Evolutionary conservation across 257 asterid genomes (phyloP).

Genomic region (Catharanthus roseus): DNA sequence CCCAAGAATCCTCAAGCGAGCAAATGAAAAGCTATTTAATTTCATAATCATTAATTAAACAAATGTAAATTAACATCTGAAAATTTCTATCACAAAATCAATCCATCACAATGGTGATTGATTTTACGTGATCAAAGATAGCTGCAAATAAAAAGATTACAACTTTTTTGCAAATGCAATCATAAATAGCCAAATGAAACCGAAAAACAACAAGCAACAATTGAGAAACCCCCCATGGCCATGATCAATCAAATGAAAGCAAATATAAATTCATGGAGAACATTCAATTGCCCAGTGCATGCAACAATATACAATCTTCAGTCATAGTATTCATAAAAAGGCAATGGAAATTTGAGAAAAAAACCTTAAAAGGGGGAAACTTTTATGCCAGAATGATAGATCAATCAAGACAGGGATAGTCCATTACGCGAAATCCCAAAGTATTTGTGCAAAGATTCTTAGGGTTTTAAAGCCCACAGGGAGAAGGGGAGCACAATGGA

Average conservation of each 20-base stretch:
- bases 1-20: too few relatives aligned
- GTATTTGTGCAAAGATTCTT: too few relatives aligned
- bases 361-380: constrained; percentile 29
- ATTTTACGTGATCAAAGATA: constrained; percentile 10
- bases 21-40: too few relatives aligned
- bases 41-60: too few relatives aligned
- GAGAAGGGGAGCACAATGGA: constrained; percentile 3
- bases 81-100: not conserved
- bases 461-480: constrained; percentile 21
- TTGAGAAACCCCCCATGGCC: not conserved
- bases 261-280: not conserved
- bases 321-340: not conserved
- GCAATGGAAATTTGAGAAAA: not conserved
- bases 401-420: too few relatives aligned
- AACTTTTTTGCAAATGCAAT: not conserved
- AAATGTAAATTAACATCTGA: too few relatives aligned
- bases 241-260: not conserved
- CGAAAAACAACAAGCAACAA: not conserved
- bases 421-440: constrained; percentile 8
- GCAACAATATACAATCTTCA: not conserved
- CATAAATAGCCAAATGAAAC: too few relatives aligned
- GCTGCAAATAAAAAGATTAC: not conserved
- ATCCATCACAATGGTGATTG: not conserved
- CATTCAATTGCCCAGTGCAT: constrained; percentile 2
- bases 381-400: constrained; percentile 18